Evolutionary conservation across 805 yeast genomes (phyloP).

Genomic region (Spathaspora gorwiae): DNA sequence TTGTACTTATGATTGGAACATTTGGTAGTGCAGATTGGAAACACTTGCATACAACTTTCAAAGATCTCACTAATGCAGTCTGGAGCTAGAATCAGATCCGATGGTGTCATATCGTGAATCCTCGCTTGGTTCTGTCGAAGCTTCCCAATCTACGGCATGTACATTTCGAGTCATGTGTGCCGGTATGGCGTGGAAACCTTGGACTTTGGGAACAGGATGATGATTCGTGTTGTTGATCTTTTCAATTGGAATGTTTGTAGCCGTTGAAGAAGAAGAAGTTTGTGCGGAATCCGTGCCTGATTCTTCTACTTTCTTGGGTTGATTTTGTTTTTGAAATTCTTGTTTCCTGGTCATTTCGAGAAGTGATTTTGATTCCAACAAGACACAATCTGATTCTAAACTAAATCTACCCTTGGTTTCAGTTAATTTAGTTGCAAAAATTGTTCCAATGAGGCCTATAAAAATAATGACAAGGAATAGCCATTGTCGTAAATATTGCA

Average conservation of each 20-base stretch:
- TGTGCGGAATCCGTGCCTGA: too few species aligned
- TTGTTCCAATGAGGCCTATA: conserved; percentile 25
- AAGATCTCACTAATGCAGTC: not conserved
- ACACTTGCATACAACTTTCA: too few species aligned
- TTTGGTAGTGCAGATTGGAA: too few species aligned
- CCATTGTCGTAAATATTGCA: conserved; percentile 34
- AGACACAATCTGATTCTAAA: conserved; percentile 1
- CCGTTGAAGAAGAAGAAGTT: too few species aligned
- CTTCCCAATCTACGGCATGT: not conserved
- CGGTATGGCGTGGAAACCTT: not conserved
- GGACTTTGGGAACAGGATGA: not conserved
- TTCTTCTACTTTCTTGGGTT: too few species aligned
- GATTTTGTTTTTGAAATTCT: too few species aligned
- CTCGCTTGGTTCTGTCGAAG: too few species aligned
- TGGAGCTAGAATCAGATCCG: too few species aligned
- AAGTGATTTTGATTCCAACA: not conserved
- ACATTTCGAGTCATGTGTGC: not conserved
- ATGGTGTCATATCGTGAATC: too few species aligned
- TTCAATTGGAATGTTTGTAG: too few species aligned
- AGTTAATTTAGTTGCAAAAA: conserved; percentile 34
- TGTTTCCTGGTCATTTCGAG: not conserved
- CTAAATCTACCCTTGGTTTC: conserved; percentile 33
- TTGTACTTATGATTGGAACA: too few species aligned
- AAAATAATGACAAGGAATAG: conserved; percentile 36
- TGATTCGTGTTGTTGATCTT: too few species aligned